phyloP scores from a whole-genome alignment of 169 alveolate species.

The Cryptosporidium sp. region DNA sequence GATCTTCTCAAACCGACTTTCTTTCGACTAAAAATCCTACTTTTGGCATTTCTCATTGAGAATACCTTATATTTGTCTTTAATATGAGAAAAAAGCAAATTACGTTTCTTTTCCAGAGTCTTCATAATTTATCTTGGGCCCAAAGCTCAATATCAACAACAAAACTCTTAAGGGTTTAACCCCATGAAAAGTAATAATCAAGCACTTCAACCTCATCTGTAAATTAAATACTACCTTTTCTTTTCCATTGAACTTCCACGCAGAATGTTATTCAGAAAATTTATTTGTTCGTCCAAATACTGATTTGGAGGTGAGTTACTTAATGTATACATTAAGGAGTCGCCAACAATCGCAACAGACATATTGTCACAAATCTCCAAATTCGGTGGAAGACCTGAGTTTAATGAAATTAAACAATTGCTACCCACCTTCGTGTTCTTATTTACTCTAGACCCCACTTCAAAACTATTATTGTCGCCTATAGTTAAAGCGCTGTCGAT shows the following conservation, averaged over 20 bases:
- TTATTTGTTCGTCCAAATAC: slow-evolving; percentile 36
- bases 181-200: background rate
- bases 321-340: background rate
- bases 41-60: background rate
- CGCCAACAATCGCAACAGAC: slow-evolving; percentile 1
- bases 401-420: slow-evolving; percentile 18
- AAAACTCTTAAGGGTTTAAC: background rate
- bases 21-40: background rate
- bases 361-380: background rate
- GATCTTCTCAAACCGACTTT: background rate
- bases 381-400: slow-evolving; percentile 6
- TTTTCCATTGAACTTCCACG: slow-evolving; percentile 74
- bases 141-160: background rate
- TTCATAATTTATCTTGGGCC: background rate
- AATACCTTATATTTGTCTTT: background rate
- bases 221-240: slow-evolving; percentile 18
- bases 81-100: background rate
- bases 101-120: background rate
- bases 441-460: slow-evolving; percentile 16
- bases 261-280: slow-evolving; percentile 46
- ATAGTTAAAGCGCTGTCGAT: background rate
- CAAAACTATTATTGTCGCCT: slow-evolving; percentile 66
- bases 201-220: background rate
- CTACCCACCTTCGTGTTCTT: slow-evolving; percentile 18
- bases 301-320: background rate